A percentile compares a stretch with the other conserved stretches of the same genome.
Conservation (phyloP, 768 basidiomycete species). For the Xerocomellus dryophilus region DNA sequence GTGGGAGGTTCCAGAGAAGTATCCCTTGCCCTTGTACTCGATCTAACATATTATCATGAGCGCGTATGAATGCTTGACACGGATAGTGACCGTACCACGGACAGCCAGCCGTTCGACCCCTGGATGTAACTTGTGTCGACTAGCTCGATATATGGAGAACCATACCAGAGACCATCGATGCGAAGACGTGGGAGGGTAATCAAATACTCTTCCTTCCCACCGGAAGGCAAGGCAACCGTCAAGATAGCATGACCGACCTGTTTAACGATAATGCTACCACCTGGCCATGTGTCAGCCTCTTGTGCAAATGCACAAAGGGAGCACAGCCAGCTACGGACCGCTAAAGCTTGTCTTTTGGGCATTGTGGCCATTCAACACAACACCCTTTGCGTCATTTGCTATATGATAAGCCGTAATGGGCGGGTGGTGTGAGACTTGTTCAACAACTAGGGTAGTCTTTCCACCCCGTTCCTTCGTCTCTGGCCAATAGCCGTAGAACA, state of each 20-base stretch:
- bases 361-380: constrained; percentile 80
- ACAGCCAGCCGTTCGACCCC: constrained; percentile 56
- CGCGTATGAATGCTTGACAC: not conserved
- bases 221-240: constrained; percentile 58
- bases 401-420: constrained; percentile 87
- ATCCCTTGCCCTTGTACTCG: constrained; percentile 96
- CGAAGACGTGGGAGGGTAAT: constrained; percentile 90
- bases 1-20: constrained; percentile 91
- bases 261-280: constrained; percentile 79
- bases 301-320: not conserved
- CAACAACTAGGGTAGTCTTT: constrained; percentile 79
- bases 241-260: constrained; percentile 93
- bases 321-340: constrained; percentile 38
- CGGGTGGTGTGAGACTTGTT: constrained; percentile 96
- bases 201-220: constrained; percentile 67
- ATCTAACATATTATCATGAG: constrained; percentile 51
- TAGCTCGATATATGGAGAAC: constrained; percentile 90
- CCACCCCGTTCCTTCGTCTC: constrained; percentile 63
- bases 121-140: constrained; percentile 79
- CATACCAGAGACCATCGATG: constrained; percentile 92
- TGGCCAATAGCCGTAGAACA: constrained; percentile 91
- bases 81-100: constrained; percentile 38
- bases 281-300: constrained; percentile 30
- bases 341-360: constrained; percentile 96
- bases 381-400: constrained; percentile 72